Evolutionary conservation across 1,139 yeast species (phyloP), one percentile per base, ranked within the genome.

Genomic region (Kodamaea fungicola): DNA sequence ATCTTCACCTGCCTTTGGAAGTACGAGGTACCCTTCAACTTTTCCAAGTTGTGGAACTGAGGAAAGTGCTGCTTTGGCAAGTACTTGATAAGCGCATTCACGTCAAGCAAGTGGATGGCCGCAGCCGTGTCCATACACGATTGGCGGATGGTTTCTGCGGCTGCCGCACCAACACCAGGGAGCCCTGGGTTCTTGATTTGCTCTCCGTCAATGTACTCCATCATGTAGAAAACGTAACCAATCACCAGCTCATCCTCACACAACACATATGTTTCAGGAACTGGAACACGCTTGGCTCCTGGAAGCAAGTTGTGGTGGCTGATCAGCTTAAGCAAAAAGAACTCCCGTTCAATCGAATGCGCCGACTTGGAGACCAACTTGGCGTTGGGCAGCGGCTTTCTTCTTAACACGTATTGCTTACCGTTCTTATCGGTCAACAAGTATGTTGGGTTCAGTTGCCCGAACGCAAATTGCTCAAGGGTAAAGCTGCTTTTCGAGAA

Each of bases 391-490:
- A 74, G 67, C 0, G 87, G 87, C 51, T 80, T 80, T 46, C 80
- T 66, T 42, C 86, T 63, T 38, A 80, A 63, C 2, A 80, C 86
- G 42, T 67, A 71, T 33, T 67, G 60, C 34, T 52, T 57, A 2
- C 74, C 75, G 7, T 46, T 42, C 3, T 57, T 51, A 46, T 78
- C 82, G 4, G 58, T 59, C 13, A 80, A 45, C 31, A 74, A 67
- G 49, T 78, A 80, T 0, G 85, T 79, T 10, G 86, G 87, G 52
- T 80, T 80, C 4, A 83, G 76, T 53, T 80, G 87, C 9, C 87
- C 87, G 55, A 76, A 78, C 13, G 70, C 67, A 58, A 80, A 80
- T 54, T 80, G 86, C 42, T 71, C 60, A 34, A 77, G 38, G 6
- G 34, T 39, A 12, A 40, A 34, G 5, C 25, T 30, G 33, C 34